Base-by-base conservation (phyloP, 371 early-diverging fungal species). In the Apophysomyces sp. region DNA sequence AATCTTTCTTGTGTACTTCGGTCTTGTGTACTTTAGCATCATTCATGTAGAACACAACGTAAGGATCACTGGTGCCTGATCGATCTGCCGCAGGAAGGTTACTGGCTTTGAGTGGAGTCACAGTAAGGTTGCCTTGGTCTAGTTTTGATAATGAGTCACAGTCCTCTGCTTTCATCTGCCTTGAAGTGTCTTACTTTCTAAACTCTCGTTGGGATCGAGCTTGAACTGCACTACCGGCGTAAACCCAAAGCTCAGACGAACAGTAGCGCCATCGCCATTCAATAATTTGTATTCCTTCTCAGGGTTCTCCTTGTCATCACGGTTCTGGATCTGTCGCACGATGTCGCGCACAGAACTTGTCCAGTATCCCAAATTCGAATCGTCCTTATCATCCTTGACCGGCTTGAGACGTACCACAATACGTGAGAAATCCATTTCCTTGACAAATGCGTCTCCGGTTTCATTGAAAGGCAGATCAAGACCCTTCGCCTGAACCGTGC, bases 11-110 rank as follows among this genome's bases (percentile, higher is more conserved):
- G 62, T 90, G 63, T 13, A 86, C 86, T 61, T 90, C 85, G 8
- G 94, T 89, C 72, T 92, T 94, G 77, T 83, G 82, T 16, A 90
- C 86, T 66, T 91, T 91, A 61, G 86, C 85, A 18, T 87, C 94
- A 49, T 89, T 89, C 2, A 94, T 52, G 44, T 65, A 67, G 63
- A 95, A 87, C 41, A 85, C 79, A n/a, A 91, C 76, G 61, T 86
- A 97, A 7, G 97, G 95, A 66, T 97, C 95, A 60, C 90, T 91
- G 0, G 82, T 81, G 11, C 92, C 92, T 15, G 73, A 68, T 24
- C 84, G 81, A 53, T 85, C 84, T 24, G 78, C 83, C 34, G 82
- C 78, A 26, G 71, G 56, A 52, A 84, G 61, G 39, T 78, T 75
- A 52, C 26, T 68, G 7, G 80, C 85, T 27, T 74, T 74, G 16